phyloP scores from a whole-genome alignment of 1,284 basidiomycete genomes.

The Ustilago esculenta region DNA sequence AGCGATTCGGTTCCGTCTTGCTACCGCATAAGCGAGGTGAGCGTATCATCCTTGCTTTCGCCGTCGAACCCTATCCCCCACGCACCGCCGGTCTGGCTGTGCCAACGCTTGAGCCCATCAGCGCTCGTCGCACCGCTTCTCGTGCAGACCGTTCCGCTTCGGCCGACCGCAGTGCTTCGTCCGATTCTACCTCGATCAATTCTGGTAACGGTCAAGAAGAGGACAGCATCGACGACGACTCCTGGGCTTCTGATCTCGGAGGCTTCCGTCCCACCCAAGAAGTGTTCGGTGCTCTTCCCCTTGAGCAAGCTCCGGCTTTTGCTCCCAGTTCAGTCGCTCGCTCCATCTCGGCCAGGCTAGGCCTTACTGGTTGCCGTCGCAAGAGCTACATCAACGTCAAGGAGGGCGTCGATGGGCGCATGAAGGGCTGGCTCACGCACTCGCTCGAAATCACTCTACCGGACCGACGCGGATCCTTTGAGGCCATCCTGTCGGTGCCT shows the following conservation, averaged over 20 bases:
- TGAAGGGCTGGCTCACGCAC: slow-evolving; percentile 51
- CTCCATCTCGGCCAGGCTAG: slow-evolving; percentile 14
- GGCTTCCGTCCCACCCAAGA: slow-evolving; percentile 41
- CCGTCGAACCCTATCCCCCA: slow-evolving; percentile 47
- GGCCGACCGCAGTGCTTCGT: slow-evolving; percentile 6
- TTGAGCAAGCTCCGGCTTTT: slow-evolving; percentile 14
- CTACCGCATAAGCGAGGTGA: slow-evolving; percentile 44
- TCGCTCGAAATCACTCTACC: slow-evolving; percentile 34
- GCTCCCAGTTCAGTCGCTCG: slow-evolving; percentile 15
- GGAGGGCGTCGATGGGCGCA: slow-evolving; percentile 46
- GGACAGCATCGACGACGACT: slow-evolving; percentile 37
- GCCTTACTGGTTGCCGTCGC: slow-evolving; percentile 19
- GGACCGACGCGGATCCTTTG: slow-evolving; percentile 22
- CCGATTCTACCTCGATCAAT: slow-evolving; percentile 12
- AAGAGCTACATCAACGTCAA: slow-evolving; percentile 52
- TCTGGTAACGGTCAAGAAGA: slow-evolving; percentile 23
- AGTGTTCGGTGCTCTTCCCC: slow-evolving; percentile 41
- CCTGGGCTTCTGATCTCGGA: slow-evolving; percentile 41
- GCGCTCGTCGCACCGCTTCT: slow-evolving; percentile 23
- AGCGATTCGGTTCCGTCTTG: slow-evolving; percentile 32
- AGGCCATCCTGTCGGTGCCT: slow-evolving; percentile 46
- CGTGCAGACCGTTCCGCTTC: slow-evolving; percentile 16
- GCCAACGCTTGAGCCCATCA: slow-evolving; percentile 36
- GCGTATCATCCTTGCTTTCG: slow-evolving; percentile 43
- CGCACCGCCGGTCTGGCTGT: slow-evolving; percentile 43